Conservation (phyloP, 352 stramenopile genomes). For the Globisporangium paddicum region DNA sequence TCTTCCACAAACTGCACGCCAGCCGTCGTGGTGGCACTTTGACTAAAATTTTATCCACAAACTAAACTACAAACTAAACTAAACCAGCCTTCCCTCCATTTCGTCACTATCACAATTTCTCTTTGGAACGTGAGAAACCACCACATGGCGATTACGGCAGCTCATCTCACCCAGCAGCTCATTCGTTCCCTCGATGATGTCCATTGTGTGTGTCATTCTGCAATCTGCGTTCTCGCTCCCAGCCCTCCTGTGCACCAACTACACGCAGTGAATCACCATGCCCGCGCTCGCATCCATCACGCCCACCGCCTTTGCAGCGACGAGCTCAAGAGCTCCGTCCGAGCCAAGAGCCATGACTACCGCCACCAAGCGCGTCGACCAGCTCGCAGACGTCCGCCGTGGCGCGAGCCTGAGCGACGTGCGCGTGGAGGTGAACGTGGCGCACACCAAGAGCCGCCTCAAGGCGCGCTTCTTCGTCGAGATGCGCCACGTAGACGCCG, state of each 20-base stretch:
- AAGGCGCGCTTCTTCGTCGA: slow-evolving; percentile 53
- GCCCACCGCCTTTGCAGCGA: background rate
- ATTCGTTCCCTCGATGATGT: background rate
- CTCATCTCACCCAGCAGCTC: background rate
- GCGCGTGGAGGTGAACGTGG: slow-evolving; percentile 36
- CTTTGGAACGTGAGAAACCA: too few species aligned
- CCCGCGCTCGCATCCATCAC: background rate
- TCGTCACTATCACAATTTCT: background rate
- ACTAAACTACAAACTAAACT: too few species aligned
- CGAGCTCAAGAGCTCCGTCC: background rate
- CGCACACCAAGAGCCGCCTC: slow-evolving; percentile 39
- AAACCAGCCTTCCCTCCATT: background rate
- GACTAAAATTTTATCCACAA: background rate
- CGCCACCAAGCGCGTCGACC: slow-evolving; percentile 20
- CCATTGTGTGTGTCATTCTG: background rate
- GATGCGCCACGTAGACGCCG: slow-evolving; percentile 20
- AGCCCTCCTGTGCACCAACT: too few species aligned
- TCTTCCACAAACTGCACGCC: too few species aligned
- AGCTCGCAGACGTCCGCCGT: slow-evolving; percentile 54
- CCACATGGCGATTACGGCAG: background rate
- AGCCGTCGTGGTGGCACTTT: background rate
- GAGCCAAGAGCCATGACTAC: background rate
- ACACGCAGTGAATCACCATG: background rate
- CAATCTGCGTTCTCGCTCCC: background rate
- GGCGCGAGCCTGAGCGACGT: slow-evolving; percentile 50